Base-by-base conservation (phyloP, 2,329 filamentous ascomycete species). In the Aspergillus alliaceus region DNA sequence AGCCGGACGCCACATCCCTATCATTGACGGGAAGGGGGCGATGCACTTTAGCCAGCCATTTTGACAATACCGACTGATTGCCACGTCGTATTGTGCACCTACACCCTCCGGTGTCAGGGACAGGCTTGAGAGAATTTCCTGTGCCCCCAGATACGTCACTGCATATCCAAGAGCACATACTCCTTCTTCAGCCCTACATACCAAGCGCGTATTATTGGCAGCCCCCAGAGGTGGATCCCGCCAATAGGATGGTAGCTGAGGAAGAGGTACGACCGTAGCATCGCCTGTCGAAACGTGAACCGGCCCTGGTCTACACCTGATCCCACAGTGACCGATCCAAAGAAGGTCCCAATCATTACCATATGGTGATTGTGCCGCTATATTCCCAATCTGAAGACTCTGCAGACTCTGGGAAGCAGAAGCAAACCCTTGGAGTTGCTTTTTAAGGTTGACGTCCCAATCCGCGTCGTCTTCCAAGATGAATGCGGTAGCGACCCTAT, bases 261-360 rank as follows among this genome's bases (percentile, higher is more conserved):
- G 55, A 4, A 63, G 53, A 12, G 54, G 55, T 14, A 59, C 58
- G 5, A 66, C 42, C 1, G 62, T 66, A 3, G 47, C 53, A 32
- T 68, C 63, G 32, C 58, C 40, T 0, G 56, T 55, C 11, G 54
- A 57, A 20, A 60, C 49, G 29, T 58, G 62, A 18, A 55, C 60
- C 8, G 62, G 56, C 6, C 61, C 32, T 2, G 61, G 50, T 22
- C 49, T 53, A 47, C 59, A 68, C 37, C 63, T 53, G 1, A 67
- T 6, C 2, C 65, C 66, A 18, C 66, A 69, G 47, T 69, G 65
- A 2, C 66, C 66, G 2, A 66, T 52, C 63, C 66, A 68, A 46
- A 64, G 54, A 29, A 66, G 59, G n/a, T 66, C 66, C 63, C 64
- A 68, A 27, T 57, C 42, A 37, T 61, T 24, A 4, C 60, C 60